phyloP scores from a whole-genome alignment of 2,329 filamentous ascomycete species.

The Aspergillus sp. region DNA sequence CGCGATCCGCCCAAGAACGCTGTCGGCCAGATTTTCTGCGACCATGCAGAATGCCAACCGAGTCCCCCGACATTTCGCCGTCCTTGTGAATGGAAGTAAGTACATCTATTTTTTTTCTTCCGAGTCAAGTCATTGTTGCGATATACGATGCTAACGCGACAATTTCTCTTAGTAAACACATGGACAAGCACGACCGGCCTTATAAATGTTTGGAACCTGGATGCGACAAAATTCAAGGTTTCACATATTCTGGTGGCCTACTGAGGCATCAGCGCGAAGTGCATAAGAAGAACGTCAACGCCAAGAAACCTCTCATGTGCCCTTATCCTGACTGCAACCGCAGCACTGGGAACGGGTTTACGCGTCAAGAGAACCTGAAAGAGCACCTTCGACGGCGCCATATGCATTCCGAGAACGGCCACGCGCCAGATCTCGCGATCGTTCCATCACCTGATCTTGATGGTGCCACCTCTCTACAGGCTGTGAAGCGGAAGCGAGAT shows the following conservation, averaged over 20 bases:
- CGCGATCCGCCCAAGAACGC: conserved; percentile 61
- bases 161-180: conserved; percentile 71
- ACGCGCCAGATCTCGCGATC: conserved; percentile 31
- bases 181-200: conserved; percentile 95
- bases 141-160: conserved; percentile 20
- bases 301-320: conserved; percentile 83
- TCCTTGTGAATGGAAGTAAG: conserved; percentile 94
- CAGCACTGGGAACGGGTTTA: conserved; percentile 84
- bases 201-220: conserved; percentile 82
- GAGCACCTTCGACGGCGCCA: conserved; percentile 93
- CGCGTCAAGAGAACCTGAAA: conserved; percentile 87
- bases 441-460: conserved; percentile 31
- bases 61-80: conserved; percentile 68
- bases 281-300: conserved; percentile 84
- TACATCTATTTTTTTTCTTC: conserved; percentile 23
- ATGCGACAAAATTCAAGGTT: conserved; percentile 88
- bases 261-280: conserved; percentile 90
- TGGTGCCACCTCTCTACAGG: conserved; percentile 29
- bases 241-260: conserved; percentile 91
- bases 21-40: conserved; percentile 76
- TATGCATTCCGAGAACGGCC: conserved; percentile 48
- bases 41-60: conserved; percentile 66
- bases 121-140: conserved; percentile 16
- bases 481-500: conserved; percentile 38
- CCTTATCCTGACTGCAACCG: conserved; percentile 86